Percentiles rank a stretch among this genome's conserved stretches.
Conservation (phyloP, 1,284 basidiomycete species). For the Fomitopsis betulina region DNA sequence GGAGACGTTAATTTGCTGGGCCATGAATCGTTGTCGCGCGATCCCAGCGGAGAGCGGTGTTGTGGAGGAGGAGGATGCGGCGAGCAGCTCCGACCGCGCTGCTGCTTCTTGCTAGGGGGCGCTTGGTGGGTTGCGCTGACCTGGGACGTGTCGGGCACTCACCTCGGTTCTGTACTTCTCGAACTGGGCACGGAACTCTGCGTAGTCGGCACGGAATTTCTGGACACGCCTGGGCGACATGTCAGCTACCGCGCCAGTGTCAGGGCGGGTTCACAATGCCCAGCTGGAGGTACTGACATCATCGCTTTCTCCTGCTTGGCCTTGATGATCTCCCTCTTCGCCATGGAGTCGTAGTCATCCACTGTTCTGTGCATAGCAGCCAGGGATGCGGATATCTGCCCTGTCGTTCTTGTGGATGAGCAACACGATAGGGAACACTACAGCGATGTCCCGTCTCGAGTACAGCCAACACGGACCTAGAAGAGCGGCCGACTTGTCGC, state of each 20-base stretch:
- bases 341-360: conserved; percentile 96
- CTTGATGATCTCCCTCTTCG: conserved; percentile 89
- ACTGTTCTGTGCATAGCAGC: conserved; percentile 90
- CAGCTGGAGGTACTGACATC: conserved; percentile 51
- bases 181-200: conserved; percentile 68
- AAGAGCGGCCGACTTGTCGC: conserved; percentile 75
- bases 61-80: conserved; percentile 42
- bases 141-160: background rate
- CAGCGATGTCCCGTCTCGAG: background rate
- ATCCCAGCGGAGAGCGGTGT: conserved; percentile 47
- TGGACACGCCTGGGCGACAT: conserved; percentile 61
- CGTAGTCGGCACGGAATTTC: conserved; percentile 76
- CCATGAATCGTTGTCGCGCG: conserved; percentile 53
- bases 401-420: conserved; percentile 38
- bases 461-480: conserved; percentile 56
- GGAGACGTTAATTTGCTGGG: conserved; percentile 44
- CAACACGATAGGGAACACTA: background rate
- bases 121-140: background rate
- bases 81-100: conserved; percentile 57
- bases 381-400: conserved; percentile 92
- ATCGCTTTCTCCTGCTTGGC: conserved; percentile 93
- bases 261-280: background rate
- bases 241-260: background rate
- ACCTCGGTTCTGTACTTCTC: conserved; percentile 61
- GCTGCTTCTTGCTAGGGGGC: conserved; percentile 44